phyloP scores from a whole-genome alignment of 225 moss, liverwort and hornwort species.

The Physcomitrium patens region DNA sequence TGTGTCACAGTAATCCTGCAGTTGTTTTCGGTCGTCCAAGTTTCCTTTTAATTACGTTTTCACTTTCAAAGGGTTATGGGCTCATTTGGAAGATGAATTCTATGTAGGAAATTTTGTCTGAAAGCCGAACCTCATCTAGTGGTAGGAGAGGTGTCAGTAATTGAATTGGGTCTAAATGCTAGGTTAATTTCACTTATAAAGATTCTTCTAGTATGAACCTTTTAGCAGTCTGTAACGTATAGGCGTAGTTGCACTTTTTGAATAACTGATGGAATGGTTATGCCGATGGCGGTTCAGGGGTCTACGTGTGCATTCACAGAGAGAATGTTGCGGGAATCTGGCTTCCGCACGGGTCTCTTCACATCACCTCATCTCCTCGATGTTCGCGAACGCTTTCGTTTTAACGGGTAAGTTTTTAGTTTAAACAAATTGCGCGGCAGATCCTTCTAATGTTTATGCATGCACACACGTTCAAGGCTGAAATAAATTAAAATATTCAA shows the following conservation, averaged over 20 bases:
- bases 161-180: no score
- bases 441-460: not conserved
- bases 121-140: no score
- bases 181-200: no score
- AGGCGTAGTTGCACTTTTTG: not conserved
- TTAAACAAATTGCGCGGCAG: constrained; percentile 9
- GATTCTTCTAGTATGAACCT: no score
- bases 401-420: constrained; percentile 78
- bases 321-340: constrained; percentile 82
- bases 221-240: no score
- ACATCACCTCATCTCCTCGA: constrained; percentile 96
- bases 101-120: not conserved
- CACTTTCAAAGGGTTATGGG: not conserved
- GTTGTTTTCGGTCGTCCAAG: not conserved
- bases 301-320: constrained; percentile 96
- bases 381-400: constrained; percentile 89
- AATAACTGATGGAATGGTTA: constrained; percentile 11
- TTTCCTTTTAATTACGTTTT: not conserved
- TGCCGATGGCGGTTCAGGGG: constrained; percentile 66
- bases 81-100: not conserved
- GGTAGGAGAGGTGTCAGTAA: no score
- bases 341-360: constrained; percentile 92
- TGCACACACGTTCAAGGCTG: no score
- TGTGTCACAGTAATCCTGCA: not conserved
- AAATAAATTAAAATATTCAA: no score